Evolutionary conservation across 106 monocot species (phyloP).

Genomic region (Chionographis japonica): DNA sequence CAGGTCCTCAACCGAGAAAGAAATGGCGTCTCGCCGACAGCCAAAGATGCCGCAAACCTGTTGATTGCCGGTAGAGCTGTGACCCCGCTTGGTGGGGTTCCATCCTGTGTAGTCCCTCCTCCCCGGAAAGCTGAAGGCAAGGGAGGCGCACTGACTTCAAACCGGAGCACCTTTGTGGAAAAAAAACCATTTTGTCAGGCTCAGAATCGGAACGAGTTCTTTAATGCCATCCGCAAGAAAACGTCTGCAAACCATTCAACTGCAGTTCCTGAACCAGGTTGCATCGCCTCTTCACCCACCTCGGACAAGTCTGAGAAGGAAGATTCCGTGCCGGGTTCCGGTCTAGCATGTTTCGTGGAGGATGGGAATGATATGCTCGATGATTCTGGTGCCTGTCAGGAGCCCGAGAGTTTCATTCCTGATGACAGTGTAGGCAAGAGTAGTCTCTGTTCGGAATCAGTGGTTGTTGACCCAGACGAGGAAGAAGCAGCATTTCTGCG

Average conservation of each 20-base stretch:
- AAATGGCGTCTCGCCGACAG: constrained; percentile 12
- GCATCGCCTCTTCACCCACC: neutral
- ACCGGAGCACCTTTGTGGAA: constrained; percentile 21
- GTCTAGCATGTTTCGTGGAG: no score
- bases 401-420: neutral
- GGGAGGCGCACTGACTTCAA: neutral
- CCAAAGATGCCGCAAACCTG: constrained; percentile 9
- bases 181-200: constrained; percentile 27
- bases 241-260: constrained; percentile 14
- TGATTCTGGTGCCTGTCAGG: neutral
- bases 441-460: neutral
- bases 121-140: constrained; percentile 8
- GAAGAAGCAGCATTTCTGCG: constrained; percentile 24
- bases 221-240: constrained; percentile 58
- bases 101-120: neutral
- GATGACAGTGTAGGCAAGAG: neutral
- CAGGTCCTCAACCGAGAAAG: constrained; percentile 32
- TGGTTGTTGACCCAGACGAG: constrained; percentile 21
- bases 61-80: neutral
- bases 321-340: neutral
- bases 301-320: neutral
- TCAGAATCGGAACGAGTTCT: constrained; percentile 63
- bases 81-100: constrained; percentile 4
- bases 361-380: no score
- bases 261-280: constrained; percentile 9